Conservation (phyloP, 2,329 filamentous ascomycete genomes). For the Aspergillus sp. region DNA sequence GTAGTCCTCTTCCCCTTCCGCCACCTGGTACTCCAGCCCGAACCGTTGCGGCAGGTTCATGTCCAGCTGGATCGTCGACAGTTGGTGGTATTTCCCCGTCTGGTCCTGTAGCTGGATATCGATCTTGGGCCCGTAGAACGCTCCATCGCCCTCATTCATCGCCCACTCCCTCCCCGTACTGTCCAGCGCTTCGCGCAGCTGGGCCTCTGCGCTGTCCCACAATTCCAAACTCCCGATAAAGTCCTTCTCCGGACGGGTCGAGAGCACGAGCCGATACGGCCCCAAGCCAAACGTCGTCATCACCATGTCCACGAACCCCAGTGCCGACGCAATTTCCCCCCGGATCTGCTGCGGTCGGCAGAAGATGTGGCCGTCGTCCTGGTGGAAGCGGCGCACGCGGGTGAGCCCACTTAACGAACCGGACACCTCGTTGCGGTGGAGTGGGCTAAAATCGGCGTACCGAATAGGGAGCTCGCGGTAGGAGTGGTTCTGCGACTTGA, state of each 20-base stretch:
- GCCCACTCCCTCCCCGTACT: conserved; percentile 67
- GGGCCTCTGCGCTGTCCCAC: conserved; percentile 66
- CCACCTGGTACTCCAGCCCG: conserved; percentile 67
- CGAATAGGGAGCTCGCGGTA: conserved; percentile 80
- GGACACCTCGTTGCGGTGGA: conserved; percentile 84
- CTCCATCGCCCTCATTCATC: conserved; percentile 77
- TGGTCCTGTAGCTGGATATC: conserved; percentile 79
- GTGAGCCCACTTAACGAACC: conserved; percentile 80
- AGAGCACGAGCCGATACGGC: conserved; percentile 72
- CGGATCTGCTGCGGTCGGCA: conserved; percentile 75
- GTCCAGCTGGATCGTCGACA: conserved; percentile 84
- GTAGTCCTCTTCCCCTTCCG: conserved; percentile 42
- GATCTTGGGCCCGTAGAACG: conserved; percentile 91
- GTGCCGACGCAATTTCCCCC: conserved; percentile 69
- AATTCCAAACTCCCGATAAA: conserved; percentile 74
- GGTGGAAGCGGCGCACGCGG: conserved; percentile 81
- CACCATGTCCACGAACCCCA: conserved; percentile 71
- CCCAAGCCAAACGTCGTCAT: conserved; percentile 70
- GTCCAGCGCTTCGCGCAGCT: conserved; percentile 63
- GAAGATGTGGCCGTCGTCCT: conserved; percentile 90
- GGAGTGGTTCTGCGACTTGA: conserved; percentile 69
- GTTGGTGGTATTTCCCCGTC: conserved; percentile 82
- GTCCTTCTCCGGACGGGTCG: conserved; percentile 72
- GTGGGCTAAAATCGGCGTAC: conserved; percentile 81
- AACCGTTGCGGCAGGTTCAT: conserved; percentile 87